A percentile compares a stretch with the other conserved stretches of the same genome.
These are phyloP conservation scores for Spiraea crenata DNA, from an alignment of 331 rosid species.

Conservation along the genomic window DNA sequence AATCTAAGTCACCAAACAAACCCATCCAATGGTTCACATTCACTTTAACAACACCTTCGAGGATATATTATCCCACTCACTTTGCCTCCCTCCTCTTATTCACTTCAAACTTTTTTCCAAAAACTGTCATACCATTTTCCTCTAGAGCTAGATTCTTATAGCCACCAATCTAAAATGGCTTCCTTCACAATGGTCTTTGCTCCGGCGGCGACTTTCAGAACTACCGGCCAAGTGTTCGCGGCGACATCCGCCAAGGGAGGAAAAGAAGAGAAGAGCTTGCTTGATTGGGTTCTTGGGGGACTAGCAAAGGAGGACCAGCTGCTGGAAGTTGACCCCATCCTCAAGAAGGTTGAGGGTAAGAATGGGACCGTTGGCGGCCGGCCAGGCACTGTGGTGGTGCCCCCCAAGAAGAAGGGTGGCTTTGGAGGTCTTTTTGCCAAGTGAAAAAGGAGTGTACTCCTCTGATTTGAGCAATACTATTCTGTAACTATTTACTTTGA, in stretches of 20 bases:
- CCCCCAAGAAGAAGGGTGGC: constrained; percentile 77
- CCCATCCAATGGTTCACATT: constrained; percentile 50
- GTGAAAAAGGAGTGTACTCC: constrained; percentile 15
- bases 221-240: constrained; percentile 50
- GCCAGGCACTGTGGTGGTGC: constrained; percentile 58
- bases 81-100: constrained; percentile 19
- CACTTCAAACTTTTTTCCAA: neutral
- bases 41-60: constrained; percentile 2
- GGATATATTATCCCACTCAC: constrained; percentile 27
- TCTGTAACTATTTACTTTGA: constrained; percentile 4
- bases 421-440: constrained; percentile 90
- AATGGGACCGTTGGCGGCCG: constrained; percentile 37
- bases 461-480: neutral
- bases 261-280: constrained; percentile 65
- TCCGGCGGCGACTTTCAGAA: constrained; percentile 47
- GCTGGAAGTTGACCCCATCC: constrained; percentile 75
- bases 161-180: constrained; percentile 48
- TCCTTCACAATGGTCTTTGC: constrained; percentile 65
- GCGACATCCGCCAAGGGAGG: constrained; percentile 62
- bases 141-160: neutral
- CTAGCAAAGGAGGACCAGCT: constrained; percentile 73
- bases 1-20: constrained; percentile 15
- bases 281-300: constrained; percentile 83
- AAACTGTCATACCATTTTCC: neutral
- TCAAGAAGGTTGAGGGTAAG: constrained; percentile 83